These are phyloP conservation scores for Pinguiococcus pyrenoidosus DNA, from an alignment of 108 stramenopile species.

Conservation along the genomic window DNA sequence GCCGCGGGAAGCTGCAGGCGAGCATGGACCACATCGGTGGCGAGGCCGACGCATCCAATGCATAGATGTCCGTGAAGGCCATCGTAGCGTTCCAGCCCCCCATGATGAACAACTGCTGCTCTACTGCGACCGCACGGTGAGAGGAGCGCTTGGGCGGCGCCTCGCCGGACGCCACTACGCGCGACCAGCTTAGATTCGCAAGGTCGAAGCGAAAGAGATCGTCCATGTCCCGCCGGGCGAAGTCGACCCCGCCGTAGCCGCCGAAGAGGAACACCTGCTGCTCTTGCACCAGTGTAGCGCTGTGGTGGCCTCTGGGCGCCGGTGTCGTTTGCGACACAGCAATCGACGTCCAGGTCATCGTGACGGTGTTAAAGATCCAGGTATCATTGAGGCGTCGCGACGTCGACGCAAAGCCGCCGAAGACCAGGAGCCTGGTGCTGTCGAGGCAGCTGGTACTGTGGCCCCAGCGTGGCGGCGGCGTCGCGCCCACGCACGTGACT, in stretches of 20 bases:
- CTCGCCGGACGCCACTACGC: no score
- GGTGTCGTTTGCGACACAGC: slow-evolving; percentile 7
- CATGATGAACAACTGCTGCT: slow-evolving; percentile 45
- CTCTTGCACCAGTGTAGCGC: slow-evolving; percentile 34
- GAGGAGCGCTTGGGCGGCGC: slow-evolving; percentile 48
- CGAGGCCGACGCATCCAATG: slow-evolving; percentile 29
- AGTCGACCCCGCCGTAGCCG: slow-evolving; percentile 51
- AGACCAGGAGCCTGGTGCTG: slow-evolving; percentile 32
- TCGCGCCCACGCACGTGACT: no score
- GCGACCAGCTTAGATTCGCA: slow-evolving; percentile 10
- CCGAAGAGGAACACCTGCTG: slow-evolving; percentile 47
- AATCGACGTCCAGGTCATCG: slow-evolving; percentile 1
- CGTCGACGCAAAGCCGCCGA: slow-evolving; percentile 46
- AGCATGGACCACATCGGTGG: slow-evolving; percentile 16
- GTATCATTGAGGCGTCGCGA: slow-evolving; percentile 41
- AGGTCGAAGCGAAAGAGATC: slow-evolving; percentile 44
- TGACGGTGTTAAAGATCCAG: slow-evolving; percentile 46
- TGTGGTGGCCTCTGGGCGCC: slow-evolving; percentile 50
- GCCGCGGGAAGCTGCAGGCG: not conserved
- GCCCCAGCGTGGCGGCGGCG: no score
- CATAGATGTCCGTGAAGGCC: slow-evolving; percentile 52
- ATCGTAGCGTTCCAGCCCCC: slow-evolving; percentile 54
- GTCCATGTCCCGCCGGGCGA: slow-evolving; percentile 29
- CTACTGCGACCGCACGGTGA: slow-evolving; percentile 43
- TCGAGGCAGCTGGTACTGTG: no score